Base-by-base conservation (phyloP, 2,329 filamentous ascomycete species). In the Scleromitrula shiraiana region DNA sequence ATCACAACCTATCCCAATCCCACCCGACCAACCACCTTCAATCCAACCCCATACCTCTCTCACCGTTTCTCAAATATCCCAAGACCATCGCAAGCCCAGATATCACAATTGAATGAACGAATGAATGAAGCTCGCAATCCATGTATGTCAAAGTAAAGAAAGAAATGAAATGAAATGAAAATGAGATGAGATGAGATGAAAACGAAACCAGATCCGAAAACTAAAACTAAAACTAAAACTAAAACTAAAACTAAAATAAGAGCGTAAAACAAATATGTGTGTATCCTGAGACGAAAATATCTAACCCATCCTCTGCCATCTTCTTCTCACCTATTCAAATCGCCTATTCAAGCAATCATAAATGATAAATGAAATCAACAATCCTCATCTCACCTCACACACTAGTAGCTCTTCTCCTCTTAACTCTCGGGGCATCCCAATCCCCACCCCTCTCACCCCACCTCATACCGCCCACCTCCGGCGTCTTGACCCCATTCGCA, bases 381-480 rank as follows among this genome's bases (percentile, higher is more conserved):
- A 17, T 7, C 1, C 17, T 8, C 2, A 12, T 4, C 9, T 12
- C 10, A 7, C 4, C 30, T 57, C 50, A 60, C 56, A 63, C 52
- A 33, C 68, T 70, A 36, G 65, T 67, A 20, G 67, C 68, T 51
- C 69, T 64, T 37, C 68, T 55, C 55, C 67, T 64, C 60, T 71
- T 73, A 48, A 64, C 64, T 51, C 67, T 60, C 37, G 57, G 61
- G 6, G 54, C 59, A 29, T 59, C 55, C 14, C 46, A 36, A 39
- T 26, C 42, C 8, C 33, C 12, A 12, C 46, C 42, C 15, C 53
- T 46, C 17, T 29, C 39, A 10, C 20, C 47, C 42, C 41, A 36
- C 35, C 23, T 48, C 19, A 15, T 4, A 7, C 33, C 12, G 9
- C 24, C 19, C 42, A 45, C 29, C 12, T 27, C 15, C 8, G 33